Evolutionary conservation across 2,329 filamentous ascomycete species (phyloP).

Genomic region (Triangularia verruculosa): DNA sequence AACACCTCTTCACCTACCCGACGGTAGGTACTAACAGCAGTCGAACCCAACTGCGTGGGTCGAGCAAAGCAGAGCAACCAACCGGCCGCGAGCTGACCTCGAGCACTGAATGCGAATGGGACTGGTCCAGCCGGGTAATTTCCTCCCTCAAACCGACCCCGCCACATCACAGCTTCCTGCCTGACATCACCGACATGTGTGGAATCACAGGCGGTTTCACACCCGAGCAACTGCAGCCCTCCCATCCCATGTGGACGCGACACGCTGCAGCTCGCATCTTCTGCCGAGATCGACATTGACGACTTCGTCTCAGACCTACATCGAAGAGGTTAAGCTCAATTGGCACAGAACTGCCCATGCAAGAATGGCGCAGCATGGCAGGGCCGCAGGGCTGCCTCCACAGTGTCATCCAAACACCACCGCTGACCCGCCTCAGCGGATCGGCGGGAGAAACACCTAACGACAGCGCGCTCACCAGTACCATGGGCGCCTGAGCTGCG

Average conservation of each 20-base stretch:
- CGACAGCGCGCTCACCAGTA: no score
- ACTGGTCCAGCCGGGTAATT: not conserved
- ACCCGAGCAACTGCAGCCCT: not conserved
- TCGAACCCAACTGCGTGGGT: not conserved
- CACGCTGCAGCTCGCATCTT: not conserved
- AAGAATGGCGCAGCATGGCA: not conserved
- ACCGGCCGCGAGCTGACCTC: not conserved
- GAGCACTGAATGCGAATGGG: no score
- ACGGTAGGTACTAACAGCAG: no score
- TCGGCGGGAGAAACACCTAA: conserved; percentile 8
- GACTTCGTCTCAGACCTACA: not conserved
- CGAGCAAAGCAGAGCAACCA: not conserved
- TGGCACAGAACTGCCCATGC: not conserved
- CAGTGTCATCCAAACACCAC: not conserved
- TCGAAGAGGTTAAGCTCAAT: conserved; percentile 1
- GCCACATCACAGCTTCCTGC: not conserved
- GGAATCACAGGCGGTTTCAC: not conserved
- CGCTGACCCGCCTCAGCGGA: conserved; percentile 7
- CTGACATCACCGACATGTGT: not conserved
- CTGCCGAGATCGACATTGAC: conserved; percentile 10
- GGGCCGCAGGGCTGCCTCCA: conserved; percentile 1
- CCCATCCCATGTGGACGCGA: not conserved
- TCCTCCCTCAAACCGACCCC: not conserved
- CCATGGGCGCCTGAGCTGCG: not conserved
- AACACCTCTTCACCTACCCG: not conserved